Conservation (phyloP, 2,329 filamentous ascomycete genomes). For the Aspergillus felis region DNA sequence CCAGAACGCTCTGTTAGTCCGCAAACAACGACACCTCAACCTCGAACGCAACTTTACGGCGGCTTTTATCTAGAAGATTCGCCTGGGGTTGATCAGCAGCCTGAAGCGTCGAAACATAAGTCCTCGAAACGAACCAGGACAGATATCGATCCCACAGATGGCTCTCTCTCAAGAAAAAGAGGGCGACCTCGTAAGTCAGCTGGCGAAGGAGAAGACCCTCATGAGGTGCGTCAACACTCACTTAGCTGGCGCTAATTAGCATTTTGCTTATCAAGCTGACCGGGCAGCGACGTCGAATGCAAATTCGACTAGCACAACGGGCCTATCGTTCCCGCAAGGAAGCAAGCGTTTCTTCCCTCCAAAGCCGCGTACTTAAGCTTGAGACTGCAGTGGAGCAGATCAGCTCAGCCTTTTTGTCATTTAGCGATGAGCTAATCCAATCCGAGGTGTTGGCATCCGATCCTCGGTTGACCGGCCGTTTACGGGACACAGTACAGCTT, state of each 20-base stretch:
- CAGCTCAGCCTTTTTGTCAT: conserved; percentile 18
- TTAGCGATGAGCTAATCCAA: conserved; percentile 20
- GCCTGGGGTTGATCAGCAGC: neutral
- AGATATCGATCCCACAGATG: neutral
- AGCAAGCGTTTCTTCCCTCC: conserved; percentile 15
- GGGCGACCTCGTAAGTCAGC: conserved; percentile 18
- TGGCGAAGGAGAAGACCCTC: conserved; percentile 11
- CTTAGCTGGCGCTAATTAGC: neutral
- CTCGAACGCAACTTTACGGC: neutral
- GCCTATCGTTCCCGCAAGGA: conserved; percentile 26
- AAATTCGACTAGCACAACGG: conserved; percentile 24
- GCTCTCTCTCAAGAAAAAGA: conserved; percentile 11
- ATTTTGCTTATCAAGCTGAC: neutral
- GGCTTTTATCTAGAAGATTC: conserved; percentile 1
- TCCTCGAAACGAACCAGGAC: conserved; percentile 1
- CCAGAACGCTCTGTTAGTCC: conserved; percentile 4
- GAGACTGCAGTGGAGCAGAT: conserved; percentile 20
- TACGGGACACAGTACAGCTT: conserved; percentile 19
- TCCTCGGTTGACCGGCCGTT: conserved; percentile 9
- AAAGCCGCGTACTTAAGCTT: conserved; percentile 16
- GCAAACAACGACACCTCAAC: neutral
- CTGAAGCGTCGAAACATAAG: neutral
- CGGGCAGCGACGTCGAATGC: conserved; percentile 20
- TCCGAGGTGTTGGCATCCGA: conserved; percentile 17
- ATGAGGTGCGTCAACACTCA: conserved; percentile 13